Evolutionary conservation across 768 basidiomycete species (phyloP), one percentile per base, ranked within the genome.

Genomic region (Leucosporidium scottii): DNA sequence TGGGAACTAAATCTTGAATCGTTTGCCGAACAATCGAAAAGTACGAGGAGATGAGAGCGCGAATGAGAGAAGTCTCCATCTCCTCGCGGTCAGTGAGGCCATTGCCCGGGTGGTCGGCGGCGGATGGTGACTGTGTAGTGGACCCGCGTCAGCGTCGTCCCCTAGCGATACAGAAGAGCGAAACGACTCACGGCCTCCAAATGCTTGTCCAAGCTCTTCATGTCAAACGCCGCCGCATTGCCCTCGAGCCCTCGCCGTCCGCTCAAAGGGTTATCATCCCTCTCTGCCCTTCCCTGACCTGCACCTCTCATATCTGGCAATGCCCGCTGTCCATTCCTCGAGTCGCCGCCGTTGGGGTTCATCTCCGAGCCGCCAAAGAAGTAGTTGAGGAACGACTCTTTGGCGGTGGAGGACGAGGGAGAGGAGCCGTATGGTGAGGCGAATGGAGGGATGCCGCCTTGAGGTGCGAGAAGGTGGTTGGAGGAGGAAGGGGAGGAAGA

Each of bases 201-300:
- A 76, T 99, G 96, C 79, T 89, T 93, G 53, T 93, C 92, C 61
- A 98, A 82, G 76, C 92, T 96, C 83, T 92, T 97, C 96, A 99
- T 99, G 78, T 98, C 96, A 78, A 86, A 97, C 57, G 90, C 93
- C 64, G 93, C 89, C 74, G 83, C 88, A 77, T 82, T 88, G 58
- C 84, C 88, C 73, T 93, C 90, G 59, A 89, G 77, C 17, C 82
- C 81, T 61, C 70, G 69, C 49, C 75, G 58, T 15, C 78, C 74
- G n/a, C 60, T 84, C 80, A 79, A 34, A 49, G 73, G 69, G 69
- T 73, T 73, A 23, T 68, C 66, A 27, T 63, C 63, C 48, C 68
- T 8, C 57, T 58, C 57, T 20, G 36, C 36, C 7, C 57, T 8
- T 4, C 31, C 53, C 25, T 27, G 25, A 7, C 55, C 31, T 13